Evolutionary conservation across 805 yeast species (phyloP).

Genomic region (Yarrowia porcina): DNA sequence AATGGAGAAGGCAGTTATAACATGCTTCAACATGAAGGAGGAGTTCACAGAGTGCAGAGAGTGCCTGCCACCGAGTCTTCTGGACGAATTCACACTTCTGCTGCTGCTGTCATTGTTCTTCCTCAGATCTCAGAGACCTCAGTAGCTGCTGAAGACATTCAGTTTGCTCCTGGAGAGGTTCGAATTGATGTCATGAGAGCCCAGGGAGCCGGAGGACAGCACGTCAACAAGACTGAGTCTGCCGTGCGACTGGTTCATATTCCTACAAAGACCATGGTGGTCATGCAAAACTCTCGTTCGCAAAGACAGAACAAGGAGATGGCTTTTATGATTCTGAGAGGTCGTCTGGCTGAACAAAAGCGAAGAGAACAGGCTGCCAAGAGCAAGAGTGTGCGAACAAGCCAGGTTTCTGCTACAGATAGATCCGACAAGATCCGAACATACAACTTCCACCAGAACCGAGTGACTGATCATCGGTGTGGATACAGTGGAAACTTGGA

Average conservation of each 20-base stretch:
- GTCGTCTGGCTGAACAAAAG: slow-evolving; percentile 80
- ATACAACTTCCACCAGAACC: slow-evolving; percentile 86
- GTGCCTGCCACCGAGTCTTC: slow-evolving; percentile 91
- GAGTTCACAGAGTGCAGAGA: slow-evolving; percentile 94
- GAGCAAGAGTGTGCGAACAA: slow-evolving; percentile 65
- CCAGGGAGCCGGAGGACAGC: slow-evolving; percentile 97
- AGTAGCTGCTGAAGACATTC: slow-evolving; percentile 56
- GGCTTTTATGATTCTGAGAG: slow-evolving; percentile 77
- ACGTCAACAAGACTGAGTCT: slow-evolving; percentile 94
- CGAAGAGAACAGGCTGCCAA: slow-evolving; percentile 58
- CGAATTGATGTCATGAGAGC: slow-evolving; percentile 97
- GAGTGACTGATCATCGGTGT: slow-evolving; percentile 93
- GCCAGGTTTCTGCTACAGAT: slow-evolving; percentile 85
- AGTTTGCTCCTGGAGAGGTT: slow-evolving; percentile 81
- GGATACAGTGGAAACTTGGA: slow-evolving; percentile 72
- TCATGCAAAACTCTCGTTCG: slow-evolving; percentile 92
- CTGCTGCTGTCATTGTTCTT: slow-evolving; percentile 90
- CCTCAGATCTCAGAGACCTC: slow-evolving; percentile 60
- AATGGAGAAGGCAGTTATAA: slow-evolving; percentile 77
- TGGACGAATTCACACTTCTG: slow-evolving; percentile 92
- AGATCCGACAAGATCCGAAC: slow-evolving; percentile 92
- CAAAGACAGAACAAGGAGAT: slow-evolving; percentile 93
- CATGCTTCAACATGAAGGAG: slow-evolving; percentile 76
- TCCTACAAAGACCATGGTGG: slow-evolving; percentile 85
- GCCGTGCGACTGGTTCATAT: slow-evolving; percentile 91